Evolutionary conservation across 768 basidiomycete species (phyloP).

Genomic region (Baorangia bicolor): DNA sequence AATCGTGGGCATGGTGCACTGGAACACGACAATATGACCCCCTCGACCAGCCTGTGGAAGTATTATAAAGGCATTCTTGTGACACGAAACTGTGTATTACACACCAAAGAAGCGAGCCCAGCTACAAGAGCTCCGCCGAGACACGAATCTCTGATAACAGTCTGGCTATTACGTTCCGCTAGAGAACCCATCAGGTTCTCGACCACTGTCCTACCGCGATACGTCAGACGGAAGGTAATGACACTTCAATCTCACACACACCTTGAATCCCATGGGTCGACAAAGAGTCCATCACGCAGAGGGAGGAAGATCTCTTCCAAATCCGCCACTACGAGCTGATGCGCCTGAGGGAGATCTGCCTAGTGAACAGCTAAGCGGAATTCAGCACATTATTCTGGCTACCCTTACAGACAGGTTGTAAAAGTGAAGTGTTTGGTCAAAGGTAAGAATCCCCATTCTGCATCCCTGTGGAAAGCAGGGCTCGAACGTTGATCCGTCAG

Average conservation of each 20-base stretch:
- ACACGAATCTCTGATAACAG: constrained; percentile 53
- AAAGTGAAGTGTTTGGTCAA: constrained; percentile 79
- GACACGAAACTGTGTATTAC: constrained; percentile 26
- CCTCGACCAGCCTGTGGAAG: constrained; percentile 57
- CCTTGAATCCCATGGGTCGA: constrained; percentile 70
- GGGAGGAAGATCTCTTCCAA: constrained; percentile 93
- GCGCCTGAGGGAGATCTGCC: constrained; percentile 48
- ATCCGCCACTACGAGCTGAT: constrained; percentile 82
- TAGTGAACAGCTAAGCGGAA: constrained; percentile 27
- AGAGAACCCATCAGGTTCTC: constrained; percentile 66
- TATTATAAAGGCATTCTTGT: constrained; percentile 7
- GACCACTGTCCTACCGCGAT: constrained; percentile 50
- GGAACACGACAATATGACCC: constrained; percentile 76
- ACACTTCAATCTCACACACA: constrained; percentile 35
- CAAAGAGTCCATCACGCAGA: constrained; percentile 68
- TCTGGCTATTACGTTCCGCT: constrained; percentile 57
- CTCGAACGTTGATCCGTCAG: constrained; percentile 42
- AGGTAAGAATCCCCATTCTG: constrained; percentile 79
- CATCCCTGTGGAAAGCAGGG: constrained; percentile 54
- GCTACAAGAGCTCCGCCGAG: constrained; percentile 78
- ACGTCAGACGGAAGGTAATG: constrained; percentile 4
- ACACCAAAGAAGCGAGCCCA: constrained; percentile 68
- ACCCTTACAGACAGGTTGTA: constrained; percentile 80
- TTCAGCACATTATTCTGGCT: constrained; percentile 3
- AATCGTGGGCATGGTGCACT: constrained; percentile 63